Evolutionary conservation across 2,329 filamentous ascomycete species (phyloP), one percentile per base, ranked within the genome.

Genomic region (Xylariaceae sp.): DNA sequence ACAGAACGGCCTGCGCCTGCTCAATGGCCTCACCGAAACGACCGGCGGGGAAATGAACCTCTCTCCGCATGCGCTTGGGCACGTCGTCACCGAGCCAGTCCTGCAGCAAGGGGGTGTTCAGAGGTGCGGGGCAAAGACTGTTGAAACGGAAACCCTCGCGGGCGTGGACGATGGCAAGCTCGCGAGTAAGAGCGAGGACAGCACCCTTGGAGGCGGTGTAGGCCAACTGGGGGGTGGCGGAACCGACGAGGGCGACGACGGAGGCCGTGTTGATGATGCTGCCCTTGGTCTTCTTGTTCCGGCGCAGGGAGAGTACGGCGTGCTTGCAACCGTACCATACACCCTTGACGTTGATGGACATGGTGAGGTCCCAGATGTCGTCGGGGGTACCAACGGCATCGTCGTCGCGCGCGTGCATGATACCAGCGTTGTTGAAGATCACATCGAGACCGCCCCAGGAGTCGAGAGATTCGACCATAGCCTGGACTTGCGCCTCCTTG

Each of bases 321-420:
- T 96, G 90, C 82, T 96, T 97, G 82, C 86, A 88, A 62, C 92
- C 92, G 74, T 85, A 97, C 92, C 92, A 96, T n/a, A 97, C 92
- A 49, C 92, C 92, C 83, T 97, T 97, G 75, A 96, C 92, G 75
- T 97, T 97, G 80, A 96, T 95, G 73, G 85, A 87, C 63, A 96
- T 91, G 3, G 92, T 97, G 66, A 96, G 78, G 70, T 97, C 91
- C 92, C 92, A 97, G 78, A 97, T 92, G 69, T 85, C 86, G 78
- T 96, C 91, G 54, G 90, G 87, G 1, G 92, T 96, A 73, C 88
- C 84, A 73, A 95, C 79, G 53, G 92, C 91, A 74, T 91, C 87
- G 71, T 84, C 87, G 73, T 92, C 88, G 59, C 88, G 81, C 52
- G 85, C 87, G 77, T 96, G 92, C 92, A 97, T 97, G 75, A 97